A percentile compares a stretch with the other conserved stretches of the same genome.
These are phyloP conservation scores for Sporothrix euskadiensis DNA, from an alignment of 2,329 filamentous ascomycete species.

Conservation along the genomic window DNA sequence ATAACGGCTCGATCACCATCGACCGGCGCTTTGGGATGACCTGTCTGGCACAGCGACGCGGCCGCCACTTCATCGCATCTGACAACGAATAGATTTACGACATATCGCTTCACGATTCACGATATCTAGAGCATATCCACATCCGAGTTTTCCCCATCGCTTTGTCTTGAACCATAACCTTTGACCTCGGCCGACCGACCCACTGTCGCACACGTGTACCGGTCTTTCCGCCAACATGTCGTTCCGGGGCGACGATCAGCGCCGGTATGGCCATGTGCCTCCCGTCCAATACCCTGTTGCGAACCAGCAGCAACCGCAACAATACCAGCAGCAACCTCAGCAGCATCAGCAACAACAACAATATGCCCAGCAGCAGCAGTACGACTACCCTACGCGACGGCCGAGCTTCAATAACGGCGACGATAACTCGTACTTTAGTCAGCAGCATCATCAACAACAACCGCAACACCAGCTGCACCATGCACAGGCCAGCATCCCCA, in stretches of 20 bases:
- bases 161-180: not conserved
- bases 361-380: conserved; percentile 20
- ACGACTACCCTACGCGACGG: conserved; percentile 52
- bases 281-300: conserved; percentile 64
- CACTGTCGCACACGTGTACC: conserved; percentile 6
- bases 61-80: not conserved
- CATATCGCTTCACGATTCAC: not conserved
- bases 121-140: not conserved
- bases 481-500: conserved; percentile 29
- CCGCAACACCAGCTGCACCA: conserved; percentile 23
- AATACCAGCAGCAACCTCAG: conserved; percentile 19
- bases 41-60: not conserved
- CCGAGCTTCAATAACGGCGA: conserved; percentile 77
- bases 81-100: not conserved
- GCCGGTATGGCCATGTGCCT: conserved; percentile 66
- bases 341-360: conserved; percentile 24
- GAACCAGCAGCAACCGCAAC: conserved; percentile 38
- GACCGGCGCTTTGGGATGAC: not conserved
- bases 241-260: conserved; percentile 62
- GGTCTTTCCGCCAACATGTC: conserved; percentile 51
- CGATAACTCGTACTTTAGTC: conserved; percentile 59
- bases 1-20: not conserved
- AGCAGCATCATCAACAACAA: conserved; percentile 31
- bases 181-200: conserved; percentile 2
- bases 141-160: not conserved